Conservation (phyloP, 2,329 filamentous ascomycete species). For the Diaporthe capsici region DNA sequence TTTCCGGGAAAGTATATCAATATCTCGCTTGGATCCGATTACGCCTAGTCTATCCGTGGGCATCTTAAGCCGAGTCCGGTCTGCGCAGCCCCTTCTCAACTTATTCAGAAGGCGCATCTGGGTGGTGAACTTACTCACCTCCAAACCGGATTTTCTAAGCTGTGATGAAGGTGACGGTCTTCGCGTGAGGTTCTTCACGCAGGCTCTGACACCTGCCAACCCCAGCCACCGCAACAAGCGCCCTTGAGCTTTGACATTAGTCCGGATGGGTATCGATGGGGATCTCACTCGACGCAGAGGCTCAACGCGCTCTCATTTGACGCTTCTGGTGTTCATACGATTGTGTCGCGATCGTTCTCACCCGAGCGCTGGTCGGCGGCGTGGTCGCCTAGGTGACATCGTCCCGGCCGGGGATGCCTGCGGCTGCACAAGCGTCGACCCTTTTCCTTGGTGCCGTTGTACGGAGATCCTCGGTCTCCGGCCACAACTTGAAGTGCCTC, state of each 20-base stretch:
- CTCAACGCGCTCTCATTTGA: not conserved
- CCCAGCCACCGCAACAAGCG: not conserved
- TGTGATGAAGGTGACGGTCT: too few relatives aligned
- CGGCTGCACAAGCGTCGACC: not conserved
- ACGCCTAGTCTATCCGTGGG: not conserved
- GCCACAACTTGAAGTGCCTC: not conserved
- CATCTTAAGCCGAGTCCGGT: not conserved
- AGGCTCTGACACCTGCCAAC: not conserved
- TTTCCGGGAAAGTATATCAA: not conserved
- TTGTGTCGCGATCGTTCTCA: not conserved
- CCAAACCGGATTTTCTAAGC: too few relatives aligned
- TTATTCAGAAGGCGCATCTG: too few relatives aligned
- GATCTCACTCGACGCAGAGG: not conserved
- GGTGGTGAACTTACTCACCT: not conserved
- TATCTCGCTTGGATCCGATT: not conserved
- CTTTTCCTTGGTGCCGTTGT: not conserved
- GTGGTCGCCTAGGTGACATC: not conserved
- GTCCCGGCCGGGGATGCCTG: not conserved
- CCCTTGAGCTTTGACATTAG: not conserved
- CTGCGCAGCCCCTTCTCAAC: not conserved
- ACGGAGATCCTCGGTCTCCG: not conserved
- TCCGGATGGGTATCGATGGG: not conserved
- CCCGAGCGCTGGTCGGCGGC: not conserved
- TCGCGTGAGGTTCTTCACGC: not conserved
- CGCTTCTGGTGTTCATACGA: not conserved